Evolutionary conservation across 2,329 filamentous ascomycete species (phyloP).

Genomic region (Hawksworthiomyces lignivorus): DNA sequence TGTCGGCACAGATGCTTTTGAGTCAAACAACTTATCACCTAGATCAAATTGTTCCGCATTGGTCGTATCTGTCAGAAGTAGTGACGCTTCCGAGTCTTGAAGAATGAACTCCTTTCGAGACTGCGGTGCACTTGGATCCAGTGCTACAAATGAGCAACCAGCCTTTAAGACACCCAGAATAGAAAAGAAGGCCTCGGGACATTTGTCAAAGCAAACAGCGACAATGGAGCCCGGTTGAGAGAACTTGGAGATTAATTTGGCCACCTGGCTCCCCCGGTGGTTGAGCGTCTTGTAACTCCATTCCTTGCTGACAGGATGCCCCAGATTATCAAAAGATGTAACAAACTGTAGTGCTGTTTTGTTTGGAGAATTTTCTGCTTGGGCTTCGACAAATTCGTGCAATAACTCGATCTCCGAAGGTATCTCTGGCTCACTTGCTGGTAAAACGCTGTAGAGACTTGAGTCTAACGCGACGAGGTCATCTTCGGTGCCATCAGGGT

Average conservation of each 20-base stretch:
- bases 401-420: constrained; percentile 52
- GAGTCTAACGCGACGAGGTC: constrained; percentile 26
- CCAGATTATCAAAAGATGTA: constrained; percentile 39
- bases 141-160: constrained; percentile 71
- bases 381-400: constrained; percentile 70
- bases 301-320: constrained; percentile 33
- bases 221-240: constrained; percentile 55
- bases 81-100: constrained; percentile 58
- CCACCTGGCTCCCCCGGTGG: constrained; percentile 62
- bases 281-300: constrained; percentile 77
- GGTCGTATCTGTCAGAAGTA: constrained; percentile 49
- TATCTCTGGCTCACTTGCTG: constrained; percentile 51
- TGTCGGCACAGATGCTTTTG: constrained; percentile 24
- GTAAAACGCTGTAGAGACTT: constrained; percentile 55
- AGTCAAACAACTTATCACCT: constrained; percentile 26
- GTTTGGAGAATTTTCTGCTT: constrained; percentile 47
- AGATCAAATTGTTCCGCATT: too few species aligned
- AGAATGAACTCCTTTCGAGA: constrained; percentile 73
- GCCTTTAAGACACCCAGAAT: constrained; percentile 78
- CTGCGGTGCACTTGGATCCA: constrained; percentile 66
- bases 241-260: constrained; percentile 49
- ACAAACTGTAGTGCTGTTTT: constrained; percentile 71
- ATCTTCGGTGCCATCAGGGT: constrained; percentile 33
- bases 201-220: constrained; percentile 77
- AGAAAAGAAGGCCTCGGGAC: constrained; percentile 72